Percentiles rank a stretch among this genome's conserved stretches.
These are phyloP conservation scores for Pichiaceae sp. DNA, from an alignment of 1,139 yeast genomes.

Conservation along the genomic window DNA sequence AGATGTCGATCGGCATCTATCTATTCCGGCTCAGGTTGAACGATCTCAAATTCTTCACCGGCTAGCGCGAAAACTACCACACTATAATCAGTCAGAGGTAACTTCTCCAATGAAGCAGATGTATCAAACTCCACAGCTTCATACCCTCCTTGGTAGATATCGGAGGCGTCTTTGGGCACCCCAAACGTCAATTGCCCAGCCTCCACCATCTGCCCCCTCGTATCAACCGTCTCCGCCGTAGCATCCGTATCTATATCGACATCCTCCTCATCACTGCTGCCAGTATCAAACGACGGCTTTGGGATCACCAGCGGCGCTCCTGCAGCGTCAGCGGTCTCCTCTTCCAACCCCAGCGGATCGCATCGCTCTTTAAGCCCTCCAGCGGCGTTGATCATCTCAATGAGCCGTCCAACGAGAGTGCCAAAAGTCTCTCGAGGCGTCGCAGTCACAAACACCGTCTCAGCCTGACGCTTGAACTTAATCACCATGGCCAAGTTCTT, in stretches of 20 bases:
- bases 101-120: constrained; percentile 8
- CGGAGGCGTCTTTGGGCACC: constrained; percentile 32
- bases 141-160: constrained; percentile 32
- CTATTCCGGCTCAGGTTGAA: too few species aligned
- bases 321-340: constrained; percentile 9
- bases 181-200: constrained; percentile 29
- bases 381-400: constrained; percentile 32
- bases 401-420: constrained; percentile 28
- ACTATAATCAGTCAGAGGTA: constrained; percentile 15
- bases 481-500: constrained; percentile 10
- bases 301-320: constrained; percentile 23
- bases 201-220: constrained; percentile 6
- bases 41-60: constrained; percentile 32
- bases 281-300: constrained; percentile 24
- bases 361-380: constrained; percentile 35
- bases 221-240: constrained; percentile 5
- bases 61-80: constrained; percentile 31
- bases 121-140: constrained; percentile 13
- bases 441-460: constrained; percentile 37
- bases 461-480: constrained; percentile 20
- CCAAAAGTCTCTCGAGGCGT: constrained; percentile 24
- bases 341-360: constrained; percentile 13
- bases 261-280: constrained; percentile 24
- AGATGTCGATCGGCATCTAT: too few species aligned
- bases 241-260: constrained; percentile 7